These are phyloP conservation scores for Saccharomyces hybrid DNA, from an alignment of 1,139 yeast genomes.

Conservation along the genomic window DNA sequence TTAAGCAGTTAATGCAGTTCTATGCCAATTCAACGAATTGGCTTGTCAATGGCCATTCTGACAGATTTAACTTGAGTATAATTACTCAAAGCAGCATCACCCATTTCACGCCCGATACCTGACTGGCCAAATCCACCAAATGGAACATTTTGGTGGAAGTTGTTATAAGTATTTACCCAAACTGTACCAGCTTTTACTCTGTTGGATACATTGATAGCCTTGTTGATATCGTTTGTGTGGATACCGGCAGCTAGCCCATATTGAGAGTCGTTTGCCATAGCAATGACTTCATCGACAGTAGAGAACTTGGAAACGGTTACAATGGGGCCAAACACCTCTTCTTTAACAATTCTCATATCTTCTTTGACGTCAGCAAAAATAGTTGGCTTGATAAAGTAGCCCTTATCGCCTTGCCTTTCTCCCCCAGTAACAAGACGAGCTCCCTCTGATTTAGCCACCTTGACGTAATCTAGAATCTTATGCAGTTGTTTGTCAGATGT, in stretches of 20 bases:
- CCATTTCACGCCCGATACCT: conserved; percentile 72
- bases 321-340: conserved; percentile 81
- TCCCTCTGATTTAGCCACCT: conserved; percentile 52
- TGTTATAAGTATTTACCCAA: conserved; percentile 51
- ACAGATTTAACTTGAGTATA: conserved; percentile 61
- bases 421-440: conserved; percentile 58
- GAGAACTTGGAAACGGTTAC: conserved; percentile 58
- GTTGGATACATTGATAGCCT: conserved; percentile 51
- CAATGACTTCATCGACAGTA: conserved; percentile 54
- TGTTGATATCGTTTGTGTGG: conserved; percentile 51
- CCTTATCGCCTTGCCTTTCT: conserved; percentile 48
- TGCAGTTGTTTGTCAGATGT: conserved; percentile 50
- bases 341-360: conserved; percentile 57
- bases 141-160: conserved; percentile 49
- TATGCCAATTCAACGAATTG: conserved; percentile 8
- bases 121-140: conserved; percentile 60
- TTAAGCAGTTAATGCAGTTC: not conserved
- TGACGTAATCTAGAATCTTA: conserved; percentile 51
- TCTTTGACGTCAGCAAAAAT: conserved; percentile 66
- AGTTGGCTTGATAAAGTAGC: conserved; percentile 71
- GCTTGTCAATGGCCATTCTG: conserved; percentile 25
- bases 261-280: conserved; percentile 52
- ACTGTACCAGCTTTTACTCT: conserved; percentile 63
- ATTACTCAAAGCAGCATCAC: conserved; percentile 57
- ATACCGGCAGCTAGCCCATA: conserved; percentile 73